Percentiles rank a stretch among this genome's conserved stretches.
These are phyloP conservation scores for Delphinella strobiligena DNA, from an alignment of 2,329 filamentous ascomycete species.

Conservation along the genomic window DNA sequence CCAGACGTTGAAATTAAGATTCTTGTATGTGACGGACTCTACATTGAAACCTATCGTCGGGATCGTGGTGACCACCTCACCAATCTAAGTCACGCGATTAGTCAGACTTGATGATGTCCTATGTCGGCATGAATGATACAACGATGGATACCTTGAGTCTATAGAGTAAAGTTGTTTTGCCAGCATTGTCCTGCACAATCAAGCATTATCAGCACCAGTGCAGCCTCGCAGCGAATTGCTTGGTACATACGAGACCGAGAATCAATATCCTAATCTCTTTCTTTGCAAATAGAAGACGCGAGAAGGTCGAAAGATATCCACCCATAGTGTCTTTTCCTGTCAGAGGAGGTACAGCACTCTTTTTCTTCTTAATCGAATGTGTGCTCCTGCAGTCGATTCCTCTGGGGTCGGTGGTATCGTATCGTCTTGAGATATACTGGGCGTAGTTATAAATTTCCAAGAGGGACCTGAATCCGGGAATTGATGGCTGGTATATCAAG, in stretches of 20 bases:
- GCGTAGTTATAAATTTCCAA: too few relatives aligned
- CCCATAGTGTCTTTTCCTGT: conserved; percentile 42
- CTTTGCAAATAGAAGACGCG: conserved; percentile 76
- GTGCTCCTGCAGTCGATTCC: too few relatives aligned
- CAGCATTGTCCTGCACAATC: conserved; percentile 72
- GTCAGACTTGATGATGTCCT: not conserved
- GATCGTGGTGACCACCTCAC: conserved; percentile 97
- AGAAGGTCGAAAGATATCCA: conserved; percentile 43
- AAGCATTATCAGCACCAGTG: not conserved
- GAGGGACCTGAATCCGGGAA: too few relatives aligned
- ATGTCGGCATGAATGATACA: too few relatives aligned
- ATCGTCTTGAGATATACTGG: too few relatives aligned
- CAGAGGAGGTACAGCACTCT: too few relatives aligned
- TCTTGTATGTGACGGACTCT: conserved; percentile 96
- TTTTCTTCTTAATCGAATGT: too few relatives aligned
- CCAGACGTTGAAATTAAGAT: conserved; percentile 98
- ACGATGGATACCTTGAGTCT: conserved; percentile 87
- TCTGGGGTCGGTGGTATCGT: too few relatives aligned
- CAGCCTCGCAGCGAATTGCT: conserved; percentile 2
- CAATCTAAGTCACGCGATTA: conserved; percentile 52
- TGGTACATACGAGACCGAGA: conserved; percentile 71
- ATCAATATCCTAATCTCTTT: conserved; percentile 98
- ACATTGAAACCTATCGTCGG: conserved; percentile 99
- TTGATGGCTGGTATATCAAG: too few relatives aligned
- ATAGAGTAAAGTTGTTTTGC: conserved; percentile 95